phyloP scores from a whole-genome alignment of 441 rosid species.

The Geranium incanum region DNA sequence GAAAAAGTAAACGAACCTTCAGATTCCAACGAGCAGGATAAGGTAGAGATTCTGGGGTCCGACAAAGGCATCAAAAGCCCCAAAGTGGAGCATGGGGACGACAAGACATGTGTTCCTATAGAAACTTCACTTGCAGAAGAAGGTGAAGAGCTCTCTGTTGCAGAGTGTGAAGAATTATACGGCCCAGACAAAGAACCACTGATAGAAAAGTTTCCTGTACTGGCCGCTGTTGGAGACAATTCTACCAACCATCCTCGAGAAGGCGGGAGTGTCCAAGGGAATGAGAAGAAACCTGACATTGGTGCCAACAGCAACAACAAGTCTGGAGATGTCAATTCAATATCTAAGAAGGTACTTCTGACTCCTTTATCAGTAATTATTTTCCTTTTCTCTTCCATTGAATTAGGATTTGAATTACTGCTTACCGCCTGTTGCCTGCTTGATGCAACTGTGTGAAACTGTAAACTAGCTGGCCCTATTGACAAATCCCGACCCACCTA shows the following conservation, averaged over 20 bases:
- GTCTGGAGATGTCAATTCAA: conserved; percentile 27
- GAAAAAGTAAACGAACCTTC: conserved; percentile 32
- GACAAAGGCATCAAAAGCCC: conserved; percentile 21
- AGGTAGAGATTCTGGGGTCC: conserved; percentile 21
- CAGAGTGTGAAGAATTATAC: conserved; percentile 83
- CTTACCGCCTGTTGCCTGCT: neutral
- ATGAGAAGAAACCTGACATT: conserved; percentile 32
- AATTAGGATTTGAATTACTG: neutral
- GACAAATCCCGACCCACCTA: too few species aligned
- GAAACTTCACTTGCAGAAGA: conserved; percentile 35
- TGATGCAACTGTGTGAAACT: too few species aligned
- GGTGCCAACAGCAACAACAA: conserved; percentile 24
- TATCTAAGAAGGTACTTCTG: conserved; percentile 56
- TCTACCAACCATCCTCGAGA: conserved; percentile 26
- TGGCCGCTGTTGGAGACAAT: conserved; percentile 28
- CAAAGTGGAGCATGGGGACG: conserved; percentile 23
- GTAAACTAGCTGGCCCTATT: too few species aligned
- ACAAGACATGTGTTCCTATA: conserved; percentile 20
- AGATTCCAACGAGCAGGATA: conserved; percentile 30
- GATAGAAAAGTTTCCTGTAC: conserved; percentile 36
- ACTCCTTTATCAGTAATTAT: neutral
- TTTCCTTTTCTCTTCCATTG: neutral
- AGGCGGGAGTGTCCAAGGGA: conserved; percentile 32
- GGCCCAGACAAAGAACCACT: conserved; percentile 81
- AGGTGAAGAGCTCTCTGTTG: conserved; percentile 48